phyloP scores from a whole-genome alignment of 2,329 filamentous ascomycete genomes.

The Diaporthe sp. region DNA sequence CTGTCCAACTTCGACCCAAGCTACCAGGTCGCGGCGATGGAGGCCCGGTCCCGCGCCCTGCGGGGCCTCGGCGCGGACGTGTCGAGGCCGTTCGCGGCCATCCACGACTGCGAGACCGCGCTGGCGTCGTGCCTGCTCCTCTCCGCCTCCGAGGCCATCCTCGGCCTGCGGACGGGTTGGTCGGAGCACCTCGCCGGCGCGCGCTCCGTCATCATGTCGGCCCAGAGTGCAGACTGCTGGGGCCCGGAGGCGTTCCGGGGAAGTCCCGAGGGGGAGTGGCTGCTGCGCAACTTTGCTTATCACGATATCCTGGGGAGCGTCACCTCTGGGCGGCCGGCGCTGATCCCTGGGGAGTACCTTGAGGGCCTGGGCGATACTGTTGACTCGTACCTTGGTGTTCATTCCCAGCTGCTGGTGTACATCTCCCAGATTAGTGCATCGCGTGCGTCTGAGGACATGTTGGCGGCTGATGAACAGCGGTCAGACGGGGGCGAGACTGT shows the following conservation, averaged over 20 bases:
- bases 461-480: too few relatives aligned
- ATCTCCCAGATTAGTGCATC: background rate
- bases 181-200: background rate
- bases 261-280: background rate
- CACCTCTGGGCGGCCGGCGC: background rate
- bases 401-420: background rate
- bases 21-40: background rate
- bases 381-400: slow-evolving; percentile 5
- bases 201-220: background rate
- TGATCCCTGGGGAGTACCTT: background rate
- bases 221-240: background rate
- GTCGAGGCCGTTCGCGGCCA: background rate
- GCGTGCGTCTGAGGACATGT: background rate
- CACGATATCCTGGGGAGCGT: slow-evolving; percentile 1
- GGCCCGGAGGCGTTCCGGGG: background rate
- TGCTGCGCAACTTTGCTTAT: slow-evolving; percentile 6
- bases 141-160: slow-evolving; percentile 5
- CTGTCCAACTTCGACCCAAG: background rate
- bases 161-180: background rate
- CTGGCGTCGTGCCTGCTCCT: slow-evolving; percentile 7
- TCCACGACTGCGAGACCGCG: background rate
- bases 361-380: background rate
- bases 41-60: background rate
- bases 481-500: background rate
- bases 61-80: background rate